These are phyloP conservation scores for Asterochloris sp. DNA, from an alignment of 139 green algal species.

Conservation along the genomic window DNA sequence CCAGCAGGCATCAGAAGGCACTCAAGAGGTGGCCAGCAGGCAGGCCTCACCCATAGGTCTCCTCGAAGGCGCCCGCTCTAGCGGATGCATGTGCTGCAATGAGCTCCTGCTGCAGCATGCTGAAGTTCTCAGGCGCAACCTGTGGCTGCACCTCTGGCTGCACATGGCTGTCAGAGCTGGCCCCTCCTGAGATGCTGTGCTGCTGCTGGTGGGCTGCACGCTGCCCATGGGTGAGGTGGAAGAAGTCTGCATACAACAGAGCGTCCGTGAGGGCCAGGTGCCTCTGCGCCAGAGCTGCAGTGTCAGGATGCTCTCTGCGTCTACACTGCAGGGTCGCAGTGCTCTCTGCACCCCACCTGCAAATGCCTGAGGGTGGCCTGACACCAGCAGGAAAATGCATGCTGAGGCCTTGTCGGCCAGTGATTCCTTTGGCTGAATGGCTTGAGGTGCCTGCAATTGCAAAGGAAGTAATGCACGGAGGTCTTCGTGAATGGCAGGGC, in stretches of 20 bases:
- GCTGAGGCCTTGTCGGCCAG: background rate
- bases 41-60: background rate
- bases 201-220: background rate
- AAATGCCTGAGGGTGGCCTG: conserved; percentile 11
- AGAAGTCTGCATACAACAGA: conserved; percentile 3
- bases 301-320: background rate
- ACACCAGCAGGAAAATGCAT: background rate
- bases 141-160: too few relatives aligned
- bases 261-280: too few relatives aligned
- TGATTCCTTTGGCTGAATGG: background rate
- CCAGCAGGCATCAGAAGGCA: too few relatives aligned
- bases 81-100: conserved; percentile 4
- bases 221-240: conserved; percentile 5
- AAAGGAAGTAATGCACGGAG: too few relatives aligned
- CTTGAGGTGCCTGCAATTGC: background rate
- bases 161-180: too few relatives aligned
- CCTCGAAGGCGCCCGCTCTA: background rate
- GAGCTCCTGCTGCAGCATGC: conserved; percentile 4
- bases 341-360: background rate
- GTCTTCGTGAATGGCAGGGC: too few relatives aligned
- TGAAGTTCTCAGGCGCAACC: background rate
- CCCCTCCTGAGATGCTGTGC: background rate
- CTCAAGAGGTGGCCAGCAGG: too few relatives aligned
- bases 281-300: background rate
- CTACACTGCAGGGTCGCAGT: background rate